Evolutionary conservation across 2,329 filamentous ascomycete genomes (phyloP).

Genomic region (Penicillium olsonii): DNA sequence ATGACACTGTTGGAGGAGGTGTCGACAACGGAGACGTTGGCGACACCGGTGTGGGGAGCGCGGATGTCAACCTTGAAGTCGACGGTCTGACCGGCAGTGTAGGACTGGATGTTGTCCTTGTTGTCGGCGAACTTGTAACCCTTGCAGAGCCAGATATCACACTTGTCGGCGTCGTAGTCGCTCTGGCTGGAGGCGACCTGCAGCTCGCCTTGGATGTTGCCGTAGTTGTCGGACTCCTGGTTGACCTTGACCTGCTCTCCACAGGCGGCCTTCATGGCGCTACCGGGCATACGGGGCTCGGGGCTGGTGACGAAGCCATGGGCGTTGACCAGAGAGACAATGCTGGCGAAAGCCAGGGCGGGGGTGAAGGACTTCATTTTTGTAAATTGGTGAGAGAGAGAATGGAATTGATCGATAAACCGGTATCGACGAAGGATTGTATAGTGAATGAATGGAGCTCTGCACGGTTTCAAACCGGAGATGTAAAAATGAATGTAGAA

Average conservation of each 20-base stretch:
- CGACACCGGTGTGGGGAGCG: slow-evolving; percentile 50
- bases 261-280: slow-evolving; percentile 55
- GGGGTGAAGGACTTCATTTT: slow-evolving; percentile 43
- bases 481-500: slow-evolving; percentile 18
- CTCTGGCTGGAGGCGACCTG: slow-evolving; percentile 50
- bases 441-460: slow-evolving; percentile 16
- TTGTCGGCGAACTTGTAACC: slow-evolving; percentile 61
- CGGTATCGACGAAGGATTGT: slow-evolving; percentile 19
- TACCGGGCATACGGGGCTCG: slow-evolving; percentile 51
- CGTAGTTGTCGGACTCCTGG: slow-evolving; percentile 56
- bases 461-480: slow-evolving; percentile 25
- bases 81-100: slow-evolving; percentile 50
- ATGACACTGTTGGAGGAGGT: slow-evolving; percentile 45
- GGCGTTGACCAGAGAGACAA: slow-evolving; percentile 51
- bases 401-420: slow-evolving; percentile 22
- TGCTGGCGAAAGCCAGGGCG: slow-evolving; percentile 45
- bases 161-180: slow-evolving; percentile 52
- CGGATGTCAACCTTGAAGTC: slow-evolving; percentile 48
- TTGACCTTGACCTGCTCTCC: slow-evolving; percentile 57
- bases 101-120: slow-evolving; percentile 54
- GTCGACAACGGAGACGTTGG: slow-evolving; percentile 54
- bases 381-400: slow-evolving; percentile 34
- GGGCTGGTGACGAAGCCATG: slow-evolving; percentile 58
- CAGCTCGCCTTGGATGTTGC: slow-evolving; percentile 59
- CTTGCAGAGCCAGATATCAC: slow-evolving; percentile 60